phyloP scores from a whole-genome alignment of 2,329 filamentous ascomycete species.

The Alternaria sp. region DNA sequence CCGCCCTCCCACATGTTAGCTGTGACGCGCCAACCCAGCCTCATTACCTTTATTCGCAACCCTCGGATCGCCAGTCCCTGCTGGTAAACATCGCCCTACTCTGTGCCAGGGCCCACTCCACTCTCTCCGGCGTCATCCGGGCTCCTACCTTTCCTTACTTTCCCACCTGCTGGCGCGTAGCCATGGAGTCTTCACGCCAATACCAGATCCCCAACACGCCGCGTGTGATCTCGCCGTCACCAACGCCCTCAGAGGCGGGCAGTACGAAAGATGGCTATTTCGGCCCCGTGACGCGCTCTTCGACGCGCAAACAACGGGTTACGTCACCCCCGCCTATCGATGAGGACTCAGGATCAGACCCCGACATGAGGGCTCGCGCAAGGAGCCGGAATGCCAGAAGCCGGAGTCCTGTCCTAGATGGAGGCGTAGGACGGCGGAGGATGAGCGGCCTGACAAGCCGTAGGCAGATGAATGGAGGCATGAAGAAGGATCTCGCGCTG shows the following conservation, averaged over 20 bases:
- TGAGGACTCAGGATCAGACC: constrained; percentile 64
- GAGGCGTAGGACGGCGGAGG: constrained; percentile 49
- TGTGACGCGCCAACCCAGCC: constrained; percentile 27
- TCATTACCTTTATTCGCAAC: constrained; percentile 15
- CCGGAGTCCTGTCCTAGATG: constrained; percentile 66
- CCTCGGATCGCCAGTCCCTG: constrained; percentile 20
- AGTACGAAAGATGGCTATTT: constrained; percentile 67
- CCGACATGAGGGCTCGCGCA: constrained; percentile 67
- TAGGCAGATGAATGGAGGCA: constrained; percentile 44
- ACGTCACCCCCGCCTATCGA: constrained; percentile 66
- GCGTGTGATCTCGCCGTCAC: constrained; percentile 88
- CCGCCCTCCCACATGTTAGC: constrained; percentile 19
- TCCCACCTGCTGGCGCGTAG: constrained; percentile 44
- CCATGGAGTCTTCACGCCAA: constrained; percentile 56
- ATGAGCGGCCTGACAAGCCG: constrained; percentile 61
- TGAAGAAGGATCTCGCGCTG: constrained; percentile 51
- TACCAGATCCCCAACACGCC: constrained; percentile 76
- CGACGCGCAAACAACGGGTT: constrained; percentile 64
- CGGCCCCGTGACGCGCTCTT: constrained; percentile 79
- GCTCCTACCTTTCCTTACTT: constrained; percentile 67
- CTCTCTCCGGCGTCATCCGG: constrained; percentile 64
- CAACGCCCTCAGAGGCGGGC: constrained; percentile 56
- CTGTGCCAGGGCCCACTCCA: constrained; percentile 35
- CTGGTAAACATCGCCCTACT: constrained; percentile 35
- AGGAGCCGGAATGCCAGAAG: constrained; percentile 57